phyloP scores from a whole-genome alignment of 2,329 filamentous ascomycete genomes.

The Cladosporium sp. region DNA sequence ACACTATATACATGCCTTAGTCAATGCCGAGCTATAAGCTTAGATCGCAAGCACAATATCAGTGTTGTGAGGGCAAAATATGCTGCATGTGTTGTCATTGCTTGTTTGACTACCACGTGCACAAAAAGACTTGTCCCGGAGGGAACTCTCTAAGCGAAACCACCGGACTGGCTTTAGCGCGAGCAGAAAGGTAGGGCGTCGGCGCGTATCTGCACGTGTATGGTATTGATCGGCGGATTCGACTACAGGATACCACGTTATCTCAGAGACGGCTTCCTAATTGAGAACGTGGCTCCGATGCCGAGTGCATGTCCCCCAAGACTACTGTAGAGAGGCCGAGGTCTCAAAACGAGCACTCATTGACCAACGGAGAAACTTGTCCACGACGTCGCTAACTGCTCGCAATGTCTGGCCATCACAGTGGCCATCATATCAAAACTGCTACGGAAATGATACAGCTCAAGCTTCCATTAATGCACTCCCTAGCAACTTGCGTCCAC shows the following conservation, averaged over 20 bases:
- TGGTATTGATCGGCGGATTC: neutral
- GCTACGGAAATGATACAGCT: neutral
- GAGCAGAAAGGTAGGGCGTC: neutral
- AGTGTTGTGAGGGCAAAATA: neutral
- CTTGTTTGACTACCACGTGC: neutral
- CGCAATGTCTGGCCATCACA: neutral
- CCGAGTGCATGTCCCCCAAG: neutral
- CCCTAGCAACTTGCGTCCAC: neutral
- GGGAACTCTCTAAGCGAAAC: conserved; percentile 8
- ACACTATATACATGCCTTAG: conserved; percentile 3
- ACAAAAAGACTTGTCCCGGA: neutral
- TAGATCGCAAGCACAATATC: neutral
- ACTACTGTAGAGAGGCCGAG: neutral
- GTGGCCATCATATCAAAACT: neutral
- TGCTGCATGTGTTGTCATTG: neutral
- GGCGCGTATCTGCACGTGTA: neutral
- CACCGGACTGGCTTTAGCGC: neutral
- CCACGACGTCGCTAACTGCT: neutral
- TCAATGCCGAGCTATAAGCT: neutral
- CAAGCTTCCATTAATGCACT: neutral
- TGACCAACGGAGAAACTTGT: neutral
- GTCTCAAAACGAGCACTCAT: neutral
- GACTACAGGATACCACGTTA: neutral
- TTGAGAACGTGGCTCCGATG: neutral
- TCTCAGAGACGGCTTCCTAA: neutral